These are phyloP conservation scores for Syzygium oleosum DNA, from an alignment of 345 rosid species.

Conservation along the genomic window DNA sequence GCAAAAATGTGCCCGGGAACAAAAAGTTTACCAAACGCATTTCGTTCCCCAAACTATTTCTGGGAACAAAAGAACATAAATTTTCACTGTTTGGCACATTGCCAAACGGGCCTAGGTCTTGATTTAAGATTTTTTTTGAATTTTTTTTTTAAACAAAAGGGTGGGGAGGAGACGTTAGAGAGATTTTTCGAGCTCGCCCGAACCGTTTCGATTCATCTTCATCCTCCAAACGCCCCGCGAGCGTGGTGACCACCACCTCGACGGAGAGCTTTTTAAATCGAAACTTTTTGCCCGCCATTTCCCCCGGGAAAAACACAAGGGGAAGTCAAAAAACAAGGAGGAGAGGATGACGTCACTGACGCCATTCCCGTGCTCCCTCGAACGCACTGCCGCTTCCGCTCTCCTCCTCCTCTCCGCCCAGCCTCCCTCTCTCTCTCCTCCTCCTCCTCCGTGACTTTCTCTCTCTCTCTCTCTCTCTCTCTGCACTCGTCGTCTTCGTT, in stretches of 20 bases:
- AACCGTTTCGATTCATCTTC: neutral
- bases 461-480: neutral
- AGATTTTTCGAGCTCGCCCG: neutral
- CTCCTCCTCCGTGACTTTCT: neutral
- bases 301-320: neutral
- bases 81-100: too few relatives aligned
- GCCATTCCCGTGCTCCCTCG: conserved; percentile 57
- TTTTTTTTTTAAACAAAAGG: too few relatives aligned
- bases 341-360: neutral
- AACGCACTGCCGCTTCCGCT: conserved; percentile 63
- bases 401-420: conserved; percentile 60
- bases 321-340: neutral
- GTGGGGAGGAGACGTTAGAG: neutral
- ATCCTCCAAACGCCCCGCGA: neutral
- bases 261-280: neutral
- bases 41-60: too few relatives aligned
- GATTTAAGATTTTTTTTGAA: too few relatives aligned
- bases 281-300: conserved; percentile 3
- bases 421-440: conserved; percentile 23
- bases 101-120: too few relatives aligned
- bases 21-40: too few relatives aligned
- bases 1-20: too few relatives aligned
- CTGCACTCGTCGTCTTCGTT: neutral
- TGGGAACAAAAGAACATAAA: too few relatives aligned
- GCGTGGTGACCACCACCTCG: neutral